phyloP scores from a whole-genome alignment of 305 asterid species.

The Nicotiana rustica region DNA sequence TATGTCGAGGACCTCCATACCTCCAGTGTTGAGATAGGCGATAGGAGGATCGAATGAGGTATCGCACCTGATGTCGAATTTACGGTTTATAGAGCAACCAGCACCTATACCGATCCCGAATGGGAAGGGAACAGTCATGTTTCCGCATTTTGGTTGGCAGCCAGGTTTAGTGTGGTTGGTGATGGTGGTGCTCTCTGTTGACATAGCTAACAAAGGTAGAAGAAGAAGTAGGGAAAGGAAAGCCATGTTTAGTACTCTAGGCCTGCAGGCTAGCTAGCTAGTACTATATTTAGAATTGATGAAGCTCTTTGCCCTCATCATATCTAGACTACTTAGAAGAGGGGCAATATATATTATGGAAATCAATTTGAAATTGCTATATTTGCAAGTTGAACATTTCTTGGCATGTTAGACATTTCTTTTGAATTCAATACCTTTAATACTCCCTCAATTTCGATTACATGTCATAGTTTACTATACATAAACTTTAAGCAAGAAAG shows the following conservation, averaged over 20 bases:
- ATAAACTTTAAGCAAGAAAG: no score
- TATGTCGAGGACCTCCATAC: neutral
- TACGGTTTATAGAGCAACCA: slow-evolving; percentile 7
- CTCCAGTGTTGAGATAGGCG: neutral
- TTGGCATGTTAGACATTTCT: no score
- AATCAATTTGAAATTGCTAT: no score
- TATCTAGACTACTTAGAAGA: no score
- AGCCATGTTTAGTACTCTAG: neutral
- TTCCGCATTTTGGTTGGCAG: slow-evolving; percentile 23
- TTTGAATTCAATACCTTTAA: no score
- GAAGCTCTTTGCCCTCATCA: neutral
- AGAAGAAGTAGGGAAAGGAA: neutral
- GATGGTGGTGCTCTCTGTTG: neutral
- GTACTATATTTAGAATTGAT: neutral
- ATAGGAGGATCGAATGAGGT: neutral
- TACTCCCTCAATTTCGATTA: no score
- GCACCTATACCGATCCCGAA: slow-evolving; percentile 25
- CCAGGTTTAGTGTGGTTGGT: neutral
- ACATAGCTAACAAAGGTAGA: neutral
- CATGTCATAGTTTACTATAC: no score
- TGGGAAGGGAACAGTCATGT: slow-evolving; percentile 18
- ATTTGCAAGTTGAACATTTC: no score
- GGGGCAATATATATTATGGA: no score
- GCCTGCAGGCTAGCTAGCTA: neutral
- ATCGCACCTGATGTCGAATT: neutral